Conservation (phyloP, 169 alveolate genomes). For the Plasmodium gonderi region DNA sequence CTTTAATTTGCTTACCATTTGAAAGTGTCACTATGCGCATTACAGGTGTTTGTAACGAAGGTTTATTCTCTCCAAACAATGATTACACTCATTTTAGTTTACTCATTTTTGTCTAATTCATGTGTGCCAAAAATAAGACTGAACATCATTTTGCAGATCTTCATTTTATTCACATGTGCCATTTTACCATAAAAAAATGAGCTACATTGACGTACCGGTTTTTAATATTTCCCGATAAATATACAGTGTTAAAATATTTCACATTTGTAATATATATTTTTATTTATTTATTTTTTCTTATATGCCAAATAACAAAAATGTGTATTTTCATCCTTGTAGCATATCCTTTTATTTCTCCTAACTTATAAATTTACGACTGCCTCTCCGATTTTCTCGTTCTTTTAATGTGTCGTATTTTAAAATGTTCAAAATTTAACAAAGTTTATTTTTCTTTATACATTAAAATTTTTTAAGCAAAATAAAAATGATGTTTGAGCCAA, state of each 20-base stretch:
- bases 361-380: neutral
- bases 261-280: neutral
- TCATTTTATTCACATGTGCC: neutral
- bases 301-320: neutral
- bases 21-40: neutral
- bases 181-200: neutral
- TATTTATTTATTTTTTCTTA: neutral
- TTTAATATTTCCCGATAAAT: neutral
- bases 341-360: neutral
- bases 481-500: neutral
- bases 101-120: neutral
- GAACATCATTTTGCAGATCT: neutral
- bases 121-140: neutral
- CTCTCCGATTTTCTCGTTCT: neutral
- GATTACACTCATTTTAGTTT: neutral
- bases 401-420: neutral
- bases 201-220: neutral
- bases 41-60: neutral
- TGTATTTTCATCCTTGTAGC: neutral
- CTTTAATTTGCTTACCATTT: neutral
- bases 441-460: too few relatives aligned
- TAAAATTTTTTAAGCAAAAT: neutral
- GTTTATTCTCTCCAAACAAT: neutral
- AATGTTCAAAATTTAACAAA: neutral
- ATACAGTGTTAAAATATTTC: neutral